phyloP scores from a whole-genome alignment of 805 yeast species.

The Myxozyma sirexii region DNA sequence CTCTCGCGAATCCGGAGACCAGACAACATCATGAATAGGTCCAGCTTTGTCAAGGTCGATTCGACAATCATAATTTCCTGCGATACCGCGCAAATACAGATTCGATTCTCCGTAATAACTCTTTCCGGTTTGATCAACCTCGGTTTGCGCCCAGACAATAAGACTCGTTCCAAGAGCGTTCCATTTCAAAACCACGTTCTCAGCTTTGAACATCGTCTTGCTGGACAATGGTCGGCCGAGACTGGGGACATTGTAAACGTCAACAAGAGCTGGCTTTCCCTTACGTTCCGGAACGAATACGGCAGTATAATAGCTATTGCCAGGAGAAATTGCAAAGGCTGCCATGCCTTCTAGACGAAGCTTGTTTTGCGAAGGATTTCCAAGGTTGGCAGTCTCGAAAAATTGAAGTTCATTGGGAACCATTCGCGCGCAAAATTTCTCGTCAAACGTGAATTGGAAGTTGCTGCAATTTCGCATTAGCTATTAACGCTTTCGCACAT shows the following conservation, averaged over 20 bases:
- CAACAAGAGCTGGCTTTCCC: constrained; percentile 88
- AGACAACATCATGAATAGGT: constrained; percentile 94
- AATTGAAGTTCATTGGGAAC: constrained; percentile 68
- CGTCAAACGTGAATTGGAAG: constrained; percentile 86
- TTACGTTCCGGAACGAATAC: constrained; percentile 83
- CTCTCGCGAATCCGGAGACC: constrained; percentile 96
- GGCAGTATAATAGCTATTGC: constrained; percentile 86
- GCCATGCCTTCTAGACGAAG: constrained; percentile 57
- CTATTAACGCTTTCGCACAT: no score
- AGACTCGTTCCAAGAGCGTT: constrained; percentile 91
- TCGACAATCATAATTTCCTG: constrained; percentile 88
- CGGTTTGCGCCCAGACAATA: constrained; percentile 90
- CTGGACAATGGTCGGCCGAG: constrained; percentile 76
- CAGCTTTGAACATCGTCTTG: constrained; percentile 94
- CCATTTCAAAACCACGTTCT: constrained; percentile 90
- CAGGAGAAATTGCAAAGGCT: constrained; percentile 77
- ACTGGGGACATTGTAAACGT: constrained; percentile 78
- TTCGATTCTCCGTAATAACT: constrained; percentile 97
- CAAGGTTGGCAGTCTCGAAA: constrained; percentile 53
- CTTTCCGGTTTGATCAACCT: constrained; percentile 90
- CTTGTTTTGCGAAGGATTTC: constrained; percentile 55
- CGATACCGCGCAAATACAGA: constrained; percentile 84
- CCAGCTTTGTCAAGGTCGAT: constrained; percentile 89
- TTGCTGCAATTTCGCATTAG: constrained; percentile 25
- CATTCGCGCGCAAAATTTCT: constrained; percentile 64